phyloP scores from a whole-genome alignment of 108 stramenopile genomes.

The Parmales sp. region DNA sequence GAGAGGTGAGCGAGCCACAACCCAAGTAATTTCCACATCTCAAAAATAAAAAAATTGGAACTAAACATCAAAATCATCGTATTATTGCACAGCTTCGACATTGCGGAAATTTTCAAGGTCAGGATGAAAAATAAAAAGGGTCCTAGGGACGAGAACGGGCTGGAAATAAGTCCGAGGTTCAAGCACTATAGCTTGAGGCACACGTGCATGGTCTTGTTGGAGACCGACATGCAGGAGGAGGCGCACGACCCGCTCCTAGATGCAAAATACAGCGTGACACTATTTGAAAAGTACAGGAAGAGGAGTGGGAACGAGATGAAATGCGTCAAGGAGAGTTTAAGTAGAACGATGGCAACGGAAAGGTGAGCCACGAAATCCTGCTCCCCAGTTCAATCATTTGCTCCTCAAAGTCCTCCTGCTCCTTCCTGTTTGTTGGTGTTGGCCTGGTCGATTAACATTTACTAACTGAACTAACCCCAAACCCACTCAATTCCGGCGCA shows the following conservation, averaged over 20 bases:
- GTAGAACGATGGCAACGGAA: slow-evolving; percentile 33
- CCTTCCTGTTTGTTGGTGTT: slow-evolving; percentile 57
- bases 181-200: slow-evolving; percentile 33
- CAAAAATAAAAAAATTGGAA: not conserved
- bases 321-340: slow-evolving; percentile 32
- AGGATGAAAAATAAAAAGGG: slow-evolving; percentile 6
- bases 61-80: not conserved
- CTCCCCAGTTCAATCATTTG: slow-evolving; percentile 50
- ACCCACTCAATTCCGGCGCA: too few relatives aligned
- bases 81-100: slow-evolving; percentile 16
- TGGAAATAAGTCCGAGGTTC: slow-evolving; percentile 7
- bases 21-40: not conserved
- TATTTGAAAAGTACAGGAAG: slow-evolving; percentile 42
- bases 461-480: too few relatives aligned
- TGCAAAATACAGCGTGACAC: slow-evolving; percentile 29
- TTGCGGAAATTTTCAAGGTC: slow-evolving; percentile 34
- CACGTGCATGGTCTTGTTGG: slow-evolving; percentile 30
- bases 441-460: slow-evolving; percentile 73
- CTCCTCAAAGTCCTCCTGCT: slow-evolving; percentile 60
- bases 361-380: too few relatives aligned
- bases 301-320: slow-evolving; percentile 24
- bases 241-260: slow-evolving; percentile 62
- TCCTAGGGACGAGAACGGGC: not conserved
- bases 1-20: not conserved
- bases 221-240: slow-evolving; percentile 47